Evolutionary conservation across 2,329 filamentous ascomycete genomes (phyloP).

Genomic region (Capronia epimyces): DNA sequence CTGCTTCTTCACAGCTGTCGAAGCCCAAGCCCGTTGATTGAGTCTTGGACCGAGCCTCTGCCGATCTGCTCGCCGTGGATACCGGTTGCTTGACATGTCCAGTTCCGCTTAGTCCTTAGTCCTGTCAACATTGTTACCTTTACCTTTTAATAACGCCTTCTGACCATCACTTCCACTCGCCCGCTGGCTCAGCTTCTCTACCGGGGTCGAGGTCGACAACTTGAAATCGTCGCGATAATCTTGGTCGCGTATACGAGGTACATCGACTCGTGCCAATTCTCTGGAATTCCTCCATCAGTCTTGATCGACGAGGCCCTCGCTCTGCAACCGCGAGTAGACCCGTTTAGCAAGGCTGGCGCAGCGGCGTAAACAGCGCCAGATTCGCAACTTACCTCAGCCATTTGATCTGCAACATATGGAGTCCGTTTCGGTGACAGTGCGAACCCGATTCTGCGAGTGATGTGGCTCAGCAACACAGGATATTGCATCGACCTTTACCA

Average conservation of each 20-base stretch:
- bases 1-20: not conserved
- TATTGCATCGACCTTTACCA: conserved; percentile 3
- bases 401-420: conserved; percentile 5
- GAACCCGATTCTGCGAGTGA: not conserved
- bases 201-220: not conserved
- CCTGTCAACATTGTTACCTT: no score
- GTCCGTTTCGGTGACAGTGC: not conserved
- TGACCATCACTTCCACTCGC: not conserved
- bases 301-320: not conserved
- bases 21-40: no score
- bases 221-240: not conserved
- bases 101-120: not conserved
- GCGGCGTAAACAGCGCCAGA: not conserved
- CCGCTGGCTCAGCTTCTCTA: not conserved
- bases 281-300: not conserved
- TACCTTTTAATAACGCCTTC: not conserved
- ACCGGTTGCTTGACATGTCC: not conserved
- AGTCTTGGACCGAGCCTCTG: not conserved
- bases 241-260: not conserved
- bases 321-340: not conserved
- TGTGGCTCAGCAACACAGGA: conserved; percentile 7
- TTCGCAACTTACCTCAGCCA: not conserved
- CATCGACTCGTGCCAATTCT: not conserved
- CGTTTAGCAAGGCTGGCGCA: not conserved
- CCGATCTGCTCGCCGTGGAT: not conserved